phyloP scores from a whole-genome alignment of 306 rosid species.

The Begonia fuchsioides region DNA sequence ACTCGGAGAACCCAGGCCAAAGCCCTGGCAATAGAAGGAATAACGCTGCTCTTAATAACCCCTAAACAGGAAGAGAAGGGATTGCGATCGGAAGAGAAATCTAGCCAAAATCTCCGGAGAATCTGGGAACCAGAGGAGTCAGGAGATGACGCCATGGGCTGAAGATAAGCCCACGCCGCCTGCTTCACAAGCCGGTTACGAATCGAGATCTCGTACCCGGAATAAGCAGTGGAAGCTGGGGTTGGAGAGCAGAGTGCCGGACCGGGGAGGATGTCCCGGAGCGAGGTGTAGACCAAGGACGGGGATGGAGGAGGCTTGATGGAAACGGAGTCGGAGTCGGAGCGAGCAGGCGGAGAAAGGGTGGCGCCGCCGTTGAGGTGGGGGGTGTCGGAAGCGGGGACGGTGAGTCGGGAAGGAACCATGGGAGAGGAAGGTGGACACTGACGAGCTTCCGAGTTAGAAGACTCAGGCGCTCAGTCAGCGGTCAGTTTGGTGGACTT shows the following conservation, averaged over 20 bases:
- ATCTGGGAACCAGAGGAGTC: slow-evolving; percentile 19
- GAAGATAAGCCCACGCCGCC: slow-evolving; percentile 98
- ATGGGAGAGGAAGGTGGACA: too few species aligned
- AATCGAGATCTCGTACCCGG: slow-evolving; percentile 44
- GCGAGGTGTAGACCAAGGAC: slow-evolving; percentile 38
- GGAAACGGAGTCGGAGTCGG: slow-evolving; percentile 15
- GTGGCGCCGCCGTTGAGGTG: slow-evolving; percentile 9
- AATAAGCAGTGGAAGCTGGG: slow-evolving; percentile 7
- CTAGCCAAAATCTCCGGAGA: slow-evolving; percentile 12
- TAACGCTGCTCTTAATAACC: slow-evolving; percentile 8
- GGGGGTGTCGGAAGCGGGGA: slow-evolving; percentile 26
- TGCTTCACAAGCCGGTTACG: slow-evolving; percentile 74
- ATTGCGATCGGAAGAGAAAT: slow-evolving; percentile 6
- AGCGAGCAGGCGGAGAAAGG: slow-evolving; percentile 8
- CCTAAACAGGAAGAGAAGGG: slow-evolving; percentile 8
- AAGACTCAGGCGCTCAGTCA: too few species aligned
- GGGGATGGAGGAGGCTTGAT: slow-evolving; percentile 7
- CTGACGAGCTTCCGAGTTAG: too few species aligned
- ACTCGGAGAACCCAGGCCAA: slow-evolving; percentile 11
- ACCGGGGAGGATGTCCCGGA: slow-evolving; percentile 44
- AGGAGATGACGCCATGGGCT: slow-evolving; percentile 61
- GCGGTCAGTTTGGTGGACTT: too few species aligned
- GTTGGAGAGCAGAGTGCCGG: slow-evolving; percentile 10
- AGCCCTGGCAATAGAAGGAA: slow-evolving; percentile 13
- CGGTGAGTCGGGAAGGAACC: slow-evolving; percentile 17